These are phyloP conservation scores for Ogataea philodendri DNA, from an alignment of 805 yeast genomes.

Conservation along the genomic window DNA sequence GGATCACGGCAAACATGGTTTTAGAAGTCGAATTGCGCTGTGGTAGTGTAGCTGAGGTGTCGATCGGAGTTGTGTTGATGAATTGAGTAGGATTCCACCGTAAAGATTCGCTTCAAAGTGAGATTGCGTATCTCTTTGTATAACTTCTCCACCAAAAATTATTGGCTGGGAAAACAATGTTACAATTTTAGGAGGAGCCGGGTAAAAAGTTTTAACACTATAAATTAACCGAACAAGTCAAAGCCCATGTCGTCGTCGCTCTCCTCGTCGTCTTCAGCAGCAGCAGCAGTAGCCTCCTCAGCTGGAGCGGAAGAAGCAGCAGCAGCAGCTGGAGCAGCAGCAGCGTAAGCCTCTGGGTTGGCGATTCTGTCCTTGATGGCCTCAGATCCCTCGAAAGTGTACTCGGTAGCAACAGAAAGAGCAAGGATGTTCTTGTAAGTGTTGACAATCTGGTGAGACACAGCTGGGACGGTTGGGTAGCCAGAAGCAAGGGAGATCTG, in stretches of 20 bases:
- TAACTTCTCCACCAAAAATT: constrained; percentile 12
- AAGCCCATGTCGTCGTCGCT: constrained; percentile 91
- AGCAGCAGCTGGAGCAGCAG: constrained; percentile 97
- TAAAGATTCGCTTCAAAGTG: neutral
- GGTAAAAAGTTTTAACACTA: no score
- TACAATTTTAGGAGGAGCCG: constrained; percentile 5
- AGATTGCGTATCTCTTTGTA: constrained; percentile 2
- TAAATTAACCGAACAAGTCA: constrained; percentile 92
- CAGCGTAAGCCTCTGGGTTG: constrained; percentile 99
- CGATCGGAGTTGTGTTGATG: neutral
- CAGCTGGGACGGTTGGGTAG: constrained; percentile 99
- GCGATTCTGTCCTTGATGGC: constrained; percentile 99
- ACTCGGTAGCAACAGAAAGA: constrained; percentile 96
- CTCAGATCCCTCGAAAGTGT: constrained; percentile 99
- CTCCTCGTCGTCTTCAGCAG: constrained; percentile 66
- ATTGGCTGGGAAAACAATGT: constrained; percentile 6
- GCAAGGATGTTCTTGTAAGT: constrained; percentile 98
- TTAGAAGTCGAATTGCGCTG: no score
- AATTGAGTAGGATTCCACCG: constrained; percentile 1
- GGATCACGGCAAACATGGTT: constrained; percentile 20
- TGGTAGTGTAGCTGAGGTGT: neutral
- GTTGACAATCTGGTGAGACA: constrained; percentile 98
- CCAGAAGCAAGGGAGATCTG: constrained; percentile 95
- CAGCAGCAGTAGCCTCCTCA: constrained; percentile 69
- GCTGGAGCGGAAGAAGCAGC: constrained; percentile 62